Evolutionary conservation across 345 rosid genomes (phyloP).

Genomic region (Rhodomyrtus tomentosa): DNA sequence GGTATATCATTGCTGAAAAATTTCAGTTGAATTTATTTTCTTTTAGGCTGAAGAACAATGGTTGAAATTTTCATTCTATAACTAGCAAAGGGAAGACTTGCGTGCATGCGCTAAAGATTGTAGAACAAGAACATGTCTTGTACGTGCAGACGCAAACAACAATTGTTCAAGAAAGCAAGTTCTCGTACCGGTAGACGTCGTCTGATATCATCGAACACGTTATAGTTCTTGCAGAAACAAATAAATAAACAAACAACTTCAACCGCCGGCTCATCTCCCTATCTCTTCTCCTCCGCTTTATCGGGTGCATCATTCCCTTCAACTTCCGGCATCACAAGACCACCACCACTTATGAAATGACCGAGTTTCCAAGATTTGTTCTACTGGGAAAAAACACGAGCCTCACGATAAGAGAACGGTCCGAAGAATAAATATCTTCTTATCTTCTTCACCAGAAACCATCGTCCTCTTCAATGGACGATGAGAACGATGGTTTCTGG

Average conservation of each 20-base stretch:
- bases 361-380: background rate
- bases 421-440: background rate
- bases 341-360: background rate
- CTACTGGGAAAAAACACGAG: background rate
- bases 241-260: background rate
- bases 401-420: background rate
- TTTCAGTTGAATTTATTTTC: background rate
- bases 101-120: background rate
- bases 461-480: background rate
- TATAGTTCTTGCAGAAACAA: background rate
- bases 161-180: background rate
- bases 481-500: too few species aligned
- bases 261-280: background rate
- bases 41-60: background rate
- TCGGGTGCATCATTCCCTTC: background rate
- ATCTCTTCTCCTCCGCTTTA: background rate
- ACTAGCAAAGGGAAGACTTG: background rate
- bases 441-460: background rate
- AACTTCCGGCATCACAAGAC: background rate
- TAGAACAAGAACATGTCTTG: background rate
- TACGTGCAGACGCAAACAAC: background rate
- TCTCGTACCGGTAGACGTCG: rapidly evolving
- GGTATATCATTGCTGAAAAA: background rate
- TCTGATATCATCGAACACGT: background rate
- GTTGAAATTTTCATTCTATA: background rate